Evolutionary conservation across 176 grass and related monocot species (phyloP), one percentile per base, ranked within the genome.

Genomic region (Musa schizocarpa): DNA sequence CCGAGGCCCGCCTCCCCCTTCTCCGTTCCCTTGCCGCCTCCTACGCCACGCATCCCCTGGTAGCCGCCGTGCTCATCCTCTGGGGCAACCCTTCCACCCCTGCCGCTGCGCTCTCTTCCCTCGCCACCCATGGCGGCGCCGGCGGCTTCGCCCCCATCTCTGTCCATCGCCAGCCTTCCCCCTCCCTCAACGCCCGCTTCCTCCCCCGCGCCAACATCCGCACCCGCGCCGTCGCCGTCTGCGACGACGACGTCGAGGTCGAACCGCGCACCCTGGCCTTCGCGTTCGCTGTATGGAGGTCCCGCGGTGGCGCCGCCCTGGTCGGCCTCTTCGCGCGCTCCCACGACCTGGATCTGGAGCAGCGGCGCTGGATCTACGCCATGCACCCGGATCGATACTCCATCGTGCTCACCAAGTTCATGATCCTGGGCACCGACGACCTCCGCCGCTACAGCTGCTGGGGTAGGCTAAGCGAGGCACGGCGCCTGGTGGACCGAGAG

Each of bases 161-260:
- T 19, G 69, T 93, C 63, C 72, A 76, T 73, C 85, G 83, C 69
- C 75, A 82, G 25, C 61, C 88, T 53, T 85, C 88, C 27, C 8
- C 82, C 8, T 93, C 90, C 69, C 90, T 98, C 77, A 98, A 98
- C 86, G 68, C 79, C 25, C 90, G 90, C 26, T 98, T 98, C 90
- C 78, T 98, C 50, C 95, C 90, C 9, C 87, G 78, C 23, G 50
- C 77, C 0, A 9, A 82, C 71, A 87, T 98, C 77, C 86, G 58
- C 76, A 94, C 90, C 20, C 76, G 78, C 13, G 82, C 84, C 1
- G 81, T 94, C 0, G 88, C 82, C 13, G 56, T 94, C 12, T 87
- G 77, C 2, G 90, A 94, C 9, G 95, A 93, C 68, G 88, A 91
- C 75, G 78, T 94, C 16, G 82, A 84, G 51, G 73, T 88, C n/a